Percentiles rank a stretch among this genome's conserved stretches.
These are phyloP conservation scores for Pleurotus cornucopiae DNA, from an alignment of 768 basidiomycete species.

Conservation along the genomic window DNA sequence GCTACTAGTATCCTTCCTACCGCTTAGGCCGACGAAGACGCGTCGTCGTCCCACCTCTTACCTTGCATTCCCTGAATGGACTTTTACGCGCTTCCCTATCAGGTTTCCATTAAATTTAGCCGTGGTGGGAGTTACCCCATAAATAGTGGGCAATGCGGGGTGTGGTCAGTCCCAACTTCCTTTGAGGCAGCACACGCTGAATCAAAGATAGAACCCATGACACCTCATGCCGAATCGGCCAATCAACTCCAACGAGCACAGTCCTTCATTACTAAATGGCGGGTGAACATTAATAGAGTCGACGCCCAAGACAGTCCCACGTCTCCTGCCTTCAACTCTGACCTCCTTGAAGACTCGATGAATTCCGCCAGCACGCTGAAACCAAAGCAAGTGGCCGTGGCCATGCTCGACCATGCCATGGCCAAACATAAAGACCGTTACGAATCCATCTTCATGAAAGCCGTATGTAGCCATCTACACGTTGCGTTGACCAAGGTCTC, in stretches of 20 bases:
- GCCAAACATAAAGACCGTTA: slow-evolving; percentile 61
- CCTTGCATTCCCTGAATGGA: too few relatives aligned
- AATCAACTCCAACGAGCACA: slow-evolving; percentile 10
- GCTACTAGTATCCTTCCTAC: too few relatives aligned
- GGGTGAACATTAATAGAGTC: not conserved
- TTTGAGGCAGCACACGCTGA: not conserved
- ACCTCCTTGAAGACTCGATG: slow-evolving; percentile 7
- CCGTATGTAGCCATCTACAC: slow-evolving; percentile 36
- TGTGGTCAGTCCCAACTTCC: not conserved
- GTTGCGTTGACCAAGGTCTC: not conserved
- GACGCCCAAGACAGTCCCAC: not conserved
- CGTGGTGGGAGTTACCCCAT: not conserved
- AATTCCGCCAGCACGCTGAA: slow-evolving; percentile 41
- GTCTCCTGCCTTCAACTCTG: not conserved
- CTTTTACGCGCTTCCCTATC: not conserved
- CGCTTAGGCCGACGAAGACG: too few relatives aligned
- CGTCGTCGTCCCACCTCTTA: too few relatives aligned
- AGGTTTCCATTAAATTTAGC: not conserved
- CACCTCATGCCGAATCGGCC: slow-evolving; percentile 8
- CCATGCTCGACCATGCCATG: slow-evolving; percentile 53
- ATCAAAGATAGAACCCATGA: not conserved
- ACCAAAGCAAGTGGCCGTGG: slow-evolving; percentile 53
- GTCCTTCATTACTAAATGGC: not conserved
- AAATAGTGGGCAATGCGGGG: not conserved
- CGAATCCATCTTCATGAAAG: slow-evolving; percentile 62